phyloP scores from a whole-genome alignment of 2,329 filamentous ascomycete species.

The Penicillium decumbens region DNA sequence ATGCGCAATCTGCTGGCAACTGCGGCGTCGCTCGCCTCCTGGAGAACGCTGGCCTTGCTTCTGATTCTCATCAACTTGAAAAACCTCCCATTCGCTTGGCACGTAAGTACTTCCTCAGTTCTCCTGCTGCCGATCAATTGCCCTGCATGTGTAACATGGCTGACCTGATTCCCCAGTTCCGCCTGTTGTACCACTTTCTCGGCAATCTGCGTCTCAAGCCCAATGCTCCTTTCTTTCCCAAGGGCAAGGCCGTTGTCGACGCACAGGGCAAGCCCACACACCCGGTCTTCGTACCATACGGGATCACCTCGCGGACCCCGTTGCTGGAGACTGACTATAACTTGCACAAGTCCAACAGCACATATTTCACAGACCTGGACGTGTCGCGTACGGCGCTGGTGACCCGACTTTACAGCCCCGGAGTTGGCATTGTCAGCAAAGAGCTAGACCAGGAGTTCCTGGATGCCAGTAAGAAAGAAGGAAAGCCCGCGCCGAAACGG shows the following conservation, averaged over 20 bases:
- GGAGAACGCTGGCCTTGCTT: conserved; percentile 36
- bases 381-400: conserved; percentile 76
- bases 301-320: conserved; percentile 62
- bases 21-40: conserved; percentile 26
- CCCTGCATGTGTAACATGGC: conserved; percentile 1
- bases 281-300: conserved; percentile 68
- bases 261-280: conserved; percentile 41
- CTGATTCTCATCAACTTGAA: conserved; percentile 38
- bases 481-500: conserved; percentile 47
- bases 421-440: conserved; percentile 50
- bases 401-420: conserved; percentile 60
- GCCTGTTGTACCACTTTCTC: conserved; percentile 56
- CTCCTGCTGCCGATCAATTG: not conserved
- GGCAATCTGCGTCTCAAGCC: conserved; percentile 52
- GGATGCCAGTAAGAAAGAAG: conserved; percentile 48
- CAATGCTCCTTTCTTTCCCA: conserved; percentile 45
- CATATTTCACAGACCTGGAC: conserved; percentile 84
- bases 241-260: conserved; percentile 33
- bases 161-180: conserved; percentile 43
- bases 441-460: conserved; percentile 52
- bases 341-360: conserved; percentile 75
- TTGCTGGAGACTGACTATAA: conserved; percentile 82
- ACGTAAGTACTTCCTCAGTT: conserved; percentile 29
- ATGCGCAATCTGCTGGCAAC: conserved; percentile 22
- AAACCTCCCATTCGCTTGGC: conserved; percentile 38